These are phyloP conservation scores for Babesia ovis DNA, from an alignment of 169 alveolate genomes.

Conservation along the genomic window DNA sequence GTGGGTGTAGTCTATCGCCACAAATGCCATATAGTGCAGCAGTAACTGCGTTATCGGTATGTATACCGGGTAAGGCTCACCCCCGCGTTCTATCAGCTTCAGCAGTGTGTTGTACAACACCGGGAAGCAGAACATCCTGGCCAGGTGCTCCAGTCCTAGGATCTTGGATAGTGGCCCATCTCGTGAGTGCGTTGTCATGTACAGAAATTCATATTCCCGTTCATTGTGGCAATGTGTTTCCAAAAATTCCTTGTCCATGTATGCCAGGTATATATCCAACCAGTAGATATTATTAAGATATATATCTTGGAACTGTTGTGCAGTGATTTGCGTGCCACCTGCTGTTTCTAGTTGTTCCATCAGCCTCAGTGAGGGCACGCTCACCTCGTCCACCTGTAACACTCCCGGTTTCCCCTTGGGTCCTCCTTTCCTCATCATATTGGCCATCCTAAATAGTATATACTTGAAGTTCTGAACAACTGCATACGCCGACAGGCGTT, in stretches of 20 bases:
- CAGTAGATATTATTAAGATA: slow-evolving; percentile 62
- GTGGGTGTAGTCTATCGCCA: slow-evolving; percentile 50
- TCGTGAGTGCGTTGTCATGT: background rate
- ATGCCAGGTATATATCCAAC: slow-evolving; percentile 50
- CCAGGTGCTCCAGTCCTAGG: slow-evolving; percentile 50
- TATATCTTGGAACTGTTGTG: slow-evolving; percentile 27
- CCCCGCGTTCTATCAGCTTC: slow-evolving; percentile 15
- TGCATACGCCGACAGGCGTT: slow-evolving; percentile 17
- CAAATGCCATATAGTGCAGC: slow-evolving; percentile 56
- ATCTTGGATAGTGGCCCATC: background rate
- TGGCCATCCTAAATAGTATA: slow-evolving; percentile 23
- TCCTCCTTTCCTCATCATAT: background rate
- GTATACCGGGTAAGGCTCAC: slow-evolving; percentile 23
- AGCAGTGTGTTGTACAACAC: slow-evolving; percentile 34
- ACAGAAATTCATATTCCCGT: slow-evolving; percentile 35
- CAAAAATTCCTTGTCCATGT: slow-evolving; percentile 47
- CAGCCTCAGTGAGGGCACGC: slow-evolving; percentile 46
- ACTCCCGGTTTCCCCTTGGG: background rate
- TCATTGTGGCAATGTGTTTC: slow-evolving; percentile 42
- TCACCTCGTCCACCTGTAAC: slow-evolving; percentile 11
- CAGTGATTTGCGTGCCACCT: background rate
- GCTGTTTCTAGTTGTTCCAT: slow-evolving; percentile 21
- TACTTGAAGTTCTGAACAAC: slow-evolving; percentile 59
- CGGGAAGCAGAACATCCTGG: slow-evolving; percentile 49
- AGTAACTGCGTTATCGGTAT: slow-evolving; percentile 60